Evolutionary conservation across 345 rosid genomes (phyloP).

Genomic region (Salix exigua): DNA sequence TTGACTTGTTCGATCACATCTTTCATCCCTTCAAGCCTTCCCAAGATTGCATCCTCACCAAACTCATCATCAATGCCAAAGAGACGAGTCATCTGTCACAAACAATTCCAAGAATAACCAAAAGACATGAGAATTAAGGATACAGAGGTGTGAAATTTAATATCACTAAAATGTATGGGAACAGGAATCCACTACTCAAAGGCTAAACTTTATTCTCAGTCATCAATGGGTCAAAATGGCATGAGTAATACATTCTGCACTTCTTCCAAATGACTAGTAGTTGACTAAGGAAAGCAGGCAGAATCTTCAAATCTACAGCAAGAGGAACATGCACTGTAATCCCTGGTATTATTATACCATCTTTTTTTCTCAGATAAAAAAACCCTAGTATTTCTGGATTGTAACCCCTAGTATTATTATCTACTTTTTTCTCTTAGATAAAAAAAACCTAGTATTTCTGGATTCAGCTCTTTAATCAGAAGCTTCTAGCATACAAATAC

Average conservation of each 20-base stretch:
- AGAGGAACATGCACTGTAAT: not conserved
- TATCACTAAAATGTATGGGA: not conserved
- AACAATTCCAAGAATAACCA: conserved; percentile 13
- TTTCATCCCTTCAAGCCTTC: conserved; percentile 98
- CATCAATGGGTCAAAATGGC: not conserved
- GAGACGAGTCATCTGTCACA: conserved; percentile 72
- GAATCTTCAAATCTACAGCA: not conserved
- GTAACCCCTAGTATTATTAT: not conserved
- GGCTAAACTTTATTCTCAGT: not conserved
- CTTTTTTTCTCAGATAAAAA: not conserved
- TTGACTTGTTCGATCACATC: conserved; percentile 96
- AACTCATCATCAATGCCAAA: conserved; percentile 88
- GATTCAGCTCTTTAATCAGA: not conserved
- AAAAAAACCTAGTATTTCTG: not conserved
- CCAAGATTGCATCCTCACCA: conserved; percentile 94
- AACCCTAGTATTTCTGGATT: not conserved
- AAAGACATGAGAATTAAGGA: not conserved
- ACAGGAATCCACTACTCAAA: not conserved
- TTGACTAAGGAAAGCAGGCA: not conserved
- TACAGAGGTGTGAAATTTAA: not conserved
- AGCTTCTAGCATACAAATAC: not conserved
- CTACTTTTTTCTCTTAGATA: not conserved
- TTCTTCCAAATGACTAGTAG: not conserved
- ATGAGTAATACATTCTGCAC: not conserved
- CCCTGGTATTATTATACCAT: not conserved